These are phyloP conservation scores for Achlya hypogyna DNA, from an alignment of 352 stramenopile genomes.

Conservation along the genomic window DNA sequence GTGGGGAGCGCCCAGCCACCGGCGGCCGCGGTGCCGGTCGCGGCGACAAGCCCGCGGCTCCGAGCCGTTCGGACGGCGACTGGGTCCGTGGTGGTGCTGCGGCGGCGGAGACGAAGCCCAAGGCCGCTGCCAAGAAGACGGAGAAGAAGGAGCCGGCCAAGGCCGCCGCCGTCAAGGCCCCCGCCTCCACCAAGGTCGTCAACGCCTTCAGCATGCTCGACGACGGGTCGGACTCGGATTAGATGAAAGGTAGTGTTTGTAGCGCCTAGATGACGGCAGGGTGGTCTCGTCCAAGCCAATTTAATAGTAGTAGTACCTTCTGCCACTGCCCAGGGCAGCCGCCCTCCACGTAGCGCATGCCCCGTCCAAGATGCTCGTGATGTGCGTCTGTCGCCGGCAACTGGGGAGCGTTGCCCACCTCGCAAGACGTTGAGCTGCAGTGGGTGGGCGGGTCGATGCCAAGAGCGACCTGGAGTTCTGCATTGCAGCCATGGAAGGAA, in stretches of 20 bases:
- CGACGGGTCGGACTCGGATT: constrained; percentile 68
- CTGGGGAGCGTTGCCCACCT: too few relatives aligned
- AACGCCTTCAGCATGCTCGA: constrained; percentile 42
- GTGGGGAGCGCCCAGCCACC: constrained; percentile 2
- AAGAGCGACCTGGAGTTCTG: too few relatives aligned
- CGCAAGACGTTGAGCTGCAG: too few relatives aligned
- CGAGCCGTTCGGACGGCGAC: constrained; percentile 10
- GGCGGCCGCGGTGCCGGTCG: constrained; percentile 1
- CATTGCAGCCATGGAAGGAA: too few relatives aligned
- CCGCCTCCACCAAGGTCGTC: constrained; percentile 47
- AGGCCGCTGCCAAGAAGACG: constrained; percentile 24
- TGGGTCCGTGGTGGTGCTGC: constrained; percentile 9
- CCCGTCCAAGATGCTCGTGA: too few relatives aligned
- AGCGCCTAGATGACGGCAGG: too few relatives aligned
- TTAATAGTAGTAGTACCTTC: too few relatives aligned
- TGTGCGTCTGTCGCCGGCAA: too few relatives aligned
- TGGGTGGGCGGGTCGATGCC: too few relatives aligned
- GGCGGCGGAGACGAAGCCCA: background rate
- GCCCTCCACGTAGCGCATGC: too few relatives aligned
- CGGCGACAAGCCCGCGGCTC: background rate
- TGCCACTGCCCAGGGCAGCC: too few relatives aligned
- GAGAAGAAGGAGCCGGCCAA: constrained; percentile 23
- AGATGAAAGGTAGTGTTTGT: constrained; percentile 18
- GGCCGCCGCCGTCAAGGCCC: constrained; percentile 34
- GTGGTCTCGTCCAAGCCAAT: too few relatives aligned